phyloP scores from a whole-genome alignment of 495 filamentous ascomycete genomes.

The Trypethelium eluteriae region DNA sequence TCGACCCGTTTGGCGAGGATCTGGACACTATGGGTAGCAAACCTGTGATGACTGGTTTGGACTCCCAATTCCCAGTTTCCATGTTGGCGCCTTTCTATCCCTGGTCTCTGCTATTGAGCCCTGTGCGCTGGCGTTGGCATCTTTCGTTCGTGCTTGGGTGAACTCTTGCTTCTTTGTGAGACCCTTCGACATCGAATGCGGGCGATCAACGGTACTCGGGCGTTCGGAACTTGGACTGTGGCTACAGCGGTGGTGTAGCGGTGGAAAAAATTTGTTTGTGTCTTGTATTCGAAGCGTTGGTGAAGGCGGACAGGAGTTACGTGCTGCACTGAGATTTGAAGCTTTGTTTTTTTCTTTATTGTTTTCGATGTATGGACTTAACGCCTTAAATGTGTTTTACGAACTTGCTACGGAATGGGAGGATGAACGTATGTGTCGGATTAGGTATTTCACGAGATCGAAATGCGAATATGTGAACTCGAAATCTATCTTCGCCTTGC shows the following conservation, averaged over 20 bases:
- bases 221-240: background rate
- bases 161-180: background rate
- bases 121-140: background rate
- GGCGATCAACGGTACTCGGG: background rate
- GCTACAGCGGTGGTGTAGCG: background rate
- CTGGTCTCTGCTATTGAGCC: background rate
- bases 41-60: background rate
- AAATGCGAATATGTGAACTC: background rate
- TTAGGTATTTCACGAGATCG: background rate
- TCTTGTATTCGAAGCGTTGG: no score
- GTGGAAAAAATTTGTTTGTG: no score
- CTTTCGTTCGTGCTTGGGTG: background rate
- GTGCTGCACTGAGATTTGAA: background rate
- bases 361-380: constrained; percentile 1
- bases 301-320: no score
- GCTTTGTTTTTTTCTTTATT: background rate
- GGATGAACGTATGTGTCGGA: background rate
- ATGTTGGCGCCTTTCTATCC: background rate
- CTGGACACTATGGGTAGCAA: background rate
- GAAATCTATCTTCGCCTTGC: no score
- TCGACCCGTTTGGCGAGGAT: background rate
- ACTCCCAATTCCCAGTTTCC: background rate
- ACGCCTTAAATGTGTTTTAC: constrained; percentile 6
- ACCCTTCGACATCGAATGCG: background rate
- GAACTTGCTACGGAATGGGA: background rate